phyloP scores from a whole-genome alignment of 2,329 filamentous ascomycete genomes.

The Elsinoe necatrix region DNA sequence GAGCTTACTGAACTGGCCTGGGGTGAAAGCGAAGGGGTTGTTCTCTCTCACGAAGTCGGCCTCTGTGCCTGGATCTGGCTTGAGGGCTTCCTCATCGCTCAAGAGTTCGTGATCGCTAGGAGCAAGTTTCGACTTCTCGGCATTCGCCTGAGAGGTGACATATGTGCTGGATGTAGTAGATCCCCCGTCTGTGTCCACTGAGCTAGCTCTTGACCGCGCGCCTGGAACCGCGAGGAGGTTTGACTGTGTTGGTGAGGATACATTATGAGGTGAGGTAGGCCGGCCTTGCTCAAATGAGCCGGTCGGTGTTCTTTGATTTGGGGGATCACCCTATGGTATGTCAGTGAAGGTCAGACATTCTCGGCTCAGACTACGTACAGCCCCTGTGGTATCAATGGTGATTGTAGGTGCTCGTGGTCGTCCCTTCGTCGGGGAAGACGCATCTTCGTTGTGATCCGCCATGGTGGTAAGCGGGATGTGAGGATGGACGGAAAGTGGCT shows the following conservation, averaged over 20 bases:
- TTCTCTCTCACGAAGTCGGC: slow-evolving; percentile 64
- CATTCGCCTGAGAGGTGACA: slow-evolving; percentile 34
- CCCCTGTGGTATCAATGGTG: slow-evolving; percentile 43
- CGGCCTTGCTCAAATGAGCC: slow-evolving; percentile 55
- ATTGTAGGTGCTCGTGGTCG: slow-evolving; percentile 40
- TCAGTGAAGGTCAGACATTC: neutral
- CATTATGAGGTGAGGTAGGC: slow-evolving; percentile 59
- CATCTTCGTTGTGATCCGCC: slow-evolving; percentile 3
- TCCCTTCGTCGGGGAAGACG: slow-evolving; percentile 13
- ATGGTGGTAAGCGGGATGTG: slow-evolving; percentile 9
- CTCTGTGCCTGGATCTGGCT: slow-evolving; percentile 67
- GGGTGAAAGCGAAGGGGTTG: slow-evolving; percentile 78
- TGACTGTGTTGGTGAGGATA: slow-evolving; percentile 54
- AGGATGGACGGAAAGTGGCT: neutral
- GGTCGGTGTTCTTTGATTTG: slow-evolving; percentile 26
- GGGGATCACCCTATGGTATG: slow-evolving; percentile 14
- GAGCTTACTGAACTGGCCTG: slow-evolving; percentile 72
- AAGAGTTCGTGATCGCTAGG: slow-evolving; percentile 45
- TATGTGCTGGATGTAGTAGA: slow-evolving; percentile 51
- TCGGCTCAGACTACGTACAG: slow-evolving; percentile 32
- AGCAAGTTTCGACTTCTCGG: slow-evolving; percentile 24
- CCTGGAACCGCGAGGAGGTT: slow-evolving; percentile 57
- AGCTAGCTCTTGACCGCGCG: slow-evolving; percentile 55
- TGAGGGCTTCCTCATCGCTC: slow-evolving; percentile 60
- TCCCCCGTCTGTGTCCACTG: slow-evolving; percentile 55